phyloP scores from a whole-genome alignment of 2,329 filamentous ascomycete species.

The Trichoderma citrinoviride region DNA sequence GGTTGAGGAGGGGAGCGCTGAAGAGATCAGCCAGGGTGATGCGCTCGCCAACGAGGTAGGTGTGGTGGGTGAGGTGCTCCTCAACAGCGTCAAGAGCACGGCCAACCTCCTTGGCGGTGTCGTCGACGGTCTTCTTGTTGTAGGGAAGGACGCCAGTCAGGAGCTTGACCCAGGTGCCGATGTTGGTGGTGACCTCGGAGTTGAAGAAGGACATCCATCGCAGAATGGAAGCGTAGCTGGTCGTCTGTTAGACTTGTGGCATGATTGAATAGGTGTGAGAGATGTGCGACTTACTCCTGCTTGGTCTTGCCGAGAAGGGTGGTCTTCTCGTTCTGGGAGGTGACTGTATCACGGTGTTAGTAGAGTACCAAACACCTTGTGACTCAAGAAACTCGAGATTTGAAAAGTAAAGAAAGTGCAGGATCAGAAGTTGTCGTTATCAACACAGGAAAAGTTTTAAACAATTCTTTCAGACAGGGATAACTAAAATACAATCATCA shows the following conservation, averaged over 20 bases:
- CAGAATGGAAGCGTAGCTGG: constrained; percentile 87
- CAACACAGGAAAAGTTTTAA: constrained; percentile 64
- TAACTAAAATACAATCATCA: constrained; percentile 84
- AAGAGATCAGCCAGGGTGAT: constrained; percentile 96
- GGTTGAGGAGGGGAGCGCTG: constrained; percentile 71
- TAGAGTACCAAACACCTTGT: constrained; percentile 9
- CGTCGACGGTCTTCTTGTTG: constrained; percentile 97
- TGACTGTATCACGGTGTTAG: constrained; percentile 61
- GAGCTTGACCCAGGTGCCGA: constrained; percentile 82
- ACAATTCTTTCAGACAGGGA: constrained; percentile 84
- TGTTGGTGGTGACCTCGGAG: constrained; percentile 70
- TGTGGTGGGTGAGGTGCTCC: constrained; percentile 86
- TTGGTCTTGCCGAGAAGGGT: constrained; percentile 99
- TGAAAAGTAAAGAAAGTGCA: constrained; percentile 31
- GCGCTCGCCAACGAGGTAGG: constrained; percentile 96
- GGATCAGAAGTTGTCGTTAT: constrained; percentile 81
- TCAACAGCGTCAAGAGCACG: constrained; percentile 73
- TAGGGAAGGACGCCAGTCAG: constrained; percentile 78
- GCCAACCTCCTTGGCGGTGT: constrained; percentile 65
- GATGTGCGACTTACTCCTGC: constrained; percentile 70
- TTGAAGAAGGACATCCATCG: constrained; percentile 99
- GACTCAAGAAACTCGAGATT: constrained; percentile 26
- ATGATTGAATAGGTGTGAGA: neutral
- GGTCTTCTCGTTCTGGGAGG: constrained; percentile 99
- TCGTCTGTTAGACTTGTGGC: constrained; percentile 27